Base-by-base conservation (phyloP, 2,329 filamentous ascomycete species). In the Colletotrichum acutatum region DNA sequence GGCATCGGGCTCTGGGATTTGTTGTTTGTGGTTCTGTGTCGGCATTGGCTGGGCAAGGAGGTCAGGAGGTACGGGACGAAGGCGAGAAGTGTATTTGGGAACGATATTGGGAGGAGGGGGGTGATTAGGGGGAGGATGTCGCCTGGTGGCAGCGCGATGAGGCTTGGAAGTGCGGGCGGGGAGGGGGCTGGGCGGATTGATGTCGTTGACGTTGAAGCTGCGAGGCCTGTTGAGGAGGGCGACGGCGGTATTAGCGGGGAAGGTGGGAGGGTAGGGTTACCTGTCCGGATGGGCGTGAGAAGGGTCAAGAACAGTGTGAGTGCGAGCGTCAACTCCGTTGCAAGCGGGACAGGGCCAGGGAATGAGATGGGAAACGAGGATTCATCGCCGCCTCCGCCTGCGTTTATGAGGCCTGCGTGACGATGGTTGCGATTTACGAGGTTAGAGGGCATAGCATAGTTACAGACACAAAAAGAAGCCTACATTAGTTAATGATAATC, bases 1-100 rank as follows among this genome's bases (percentile, higher is more conserved):
- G 74, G 67, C 71, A 60, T 71, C 52, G 68, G 62, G 19, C 57
- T 74, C 8, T 74, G 71, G 71, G 59, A 74, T 19, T 49, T 74
- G 61, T 24, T 71, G 1, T 71, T 74, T 49, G 63, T 74, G 14
- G 22, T 54, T 1, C 52, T 71, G 22, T 74, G 63, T 57, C 61
- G 71, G 19, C 62, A 53, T 68, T 71, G 68, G 71, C 63, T 74
- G 26, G 62, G 60, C 9, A 63, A 66, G 34, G 71, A 74, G 24
- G 34, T 74, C 1, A 52, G 37, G 1, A 46, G 68, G 14, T 74
- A 74, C 68, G 32, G 66, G 11, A 22, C 11, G 19, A 53, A 49
- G 34, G 53, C 49, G 22, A 12, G 28, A 14, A 28, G 12, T 8
- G 16, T 58, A 8, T 26, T 74, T 30, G 24, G 61, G 19, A 46